Conservation (phyloP, 768 basidiomycete species). For the Amanita subjunquillea region DNA sequence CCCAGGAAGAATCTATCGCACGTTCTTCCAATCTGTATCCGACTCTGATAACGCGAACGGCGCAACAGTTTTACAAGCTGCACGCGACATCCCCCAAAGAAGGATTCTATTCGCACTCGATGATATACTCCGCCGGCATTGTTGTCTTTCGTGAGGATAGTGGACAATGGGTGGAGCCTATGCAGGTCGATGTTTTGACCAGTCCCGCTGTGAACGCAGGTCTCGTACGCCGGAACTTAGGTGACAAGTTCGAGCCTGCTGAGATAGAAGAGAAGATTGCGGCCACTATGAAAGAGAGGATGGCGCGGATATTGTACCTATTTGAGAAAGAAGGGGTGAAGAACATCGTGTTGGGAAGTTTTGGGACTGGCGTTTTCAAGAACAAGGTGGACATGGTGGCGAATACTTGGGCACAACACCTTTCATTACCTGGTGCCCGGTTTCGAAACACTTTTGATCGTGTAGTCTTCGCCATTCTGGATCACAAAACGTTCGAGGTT, state of each 20-base stretch:
- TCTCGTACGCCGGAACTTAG: constrained; percentile 22
- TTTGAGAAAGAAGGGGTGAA: constrained; percentile 52
- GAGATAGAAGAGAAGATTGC: constrained; percentile 30
- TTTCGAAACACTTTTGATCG: constrained; percentile 50
- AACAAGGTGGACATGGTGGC: constrained; percentile 54
- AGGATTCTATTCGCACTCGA: constrained; percentile 69
- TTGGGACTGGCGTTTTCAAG: constrained; percentile 70
- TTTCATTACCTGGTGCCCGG: constrained; percentile 36
- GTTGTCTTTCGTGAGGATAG: constrained; percentile 53
- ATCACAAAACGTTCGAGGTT: constrained; percentile 17
- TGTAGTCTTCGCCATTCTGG: constrained; percentile 55
- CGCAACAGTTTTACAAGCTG: constrained; percentile 49
- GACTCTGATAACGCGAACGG: constrained; percentile 44
- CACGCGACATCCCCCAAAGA: constrained; percentile 38
- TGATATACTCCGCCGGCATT: constrained; percentile 64
- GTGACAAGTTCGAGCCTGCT: constrained; percentile 13
- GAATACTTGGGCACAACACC: constrained; percentile 52
- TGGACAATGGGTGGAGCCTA: constrained; percentile 45
- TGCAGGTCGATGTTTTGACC: constrained; percentile 56
- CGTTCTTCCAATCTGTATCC: constrained; percentile 64
- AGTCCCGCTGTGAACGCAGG: constrained; percentile 70
- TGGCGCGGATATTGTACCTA: constrained; percentile 55
- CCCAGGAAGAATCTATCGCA: constrained; percentile 76
- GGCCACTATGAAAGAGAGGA: constrained; percentile 54
- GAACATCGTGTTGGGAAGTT: constrained; percentile 61